Evolutionary conservation across 164 flowering plant genomes (phyloP).

Genomic region (Cinnamomum micranthum): DNA sequence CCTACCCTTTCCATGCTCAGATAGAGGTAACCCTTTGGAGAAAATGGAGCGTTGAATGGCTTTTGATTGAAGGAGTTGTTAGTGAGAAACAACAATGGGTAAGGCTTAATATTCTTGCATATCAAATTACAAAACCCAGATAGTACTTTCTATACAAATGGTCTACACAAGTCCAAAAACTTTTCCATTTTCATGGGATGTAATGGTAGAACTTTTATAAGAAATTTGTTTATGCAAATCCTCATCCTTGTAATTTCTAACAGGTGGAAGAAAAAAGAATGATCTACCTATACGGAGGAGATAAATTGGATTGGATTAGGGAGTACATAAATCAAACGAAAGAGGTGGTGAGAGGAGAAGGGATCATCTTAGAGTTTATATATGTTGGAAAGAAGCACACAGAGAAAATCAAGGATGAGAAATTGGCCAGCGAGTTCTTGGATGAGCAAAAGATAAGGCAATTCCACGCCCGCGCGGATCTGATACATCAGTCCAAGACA

Average conservation of each 20-base stretch:
- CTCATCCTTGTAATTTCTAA: background rate
- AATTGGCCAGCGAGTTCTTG: conserved; percentile 21
- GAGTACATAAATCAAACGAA: conserved; percentile 21
- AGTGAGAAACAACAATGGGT: conserved; percentile 28
- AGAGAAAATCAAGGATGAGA: conserved; percentile 12
- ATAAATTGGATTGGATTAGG: conserved; percentile 38
- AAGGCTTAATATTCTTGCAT: background rate
- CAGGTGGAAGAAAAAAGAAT: conserved; percentile 22
- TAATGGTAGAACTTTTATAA: too few relatives aligned
- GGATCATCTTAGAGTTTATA: conserved; percentile 28
- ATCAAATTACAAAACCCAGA: background rate
- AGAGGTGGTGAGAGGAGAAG: conserved; percentile 5
- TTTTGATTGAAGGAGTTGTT: conserved; percentile 27
- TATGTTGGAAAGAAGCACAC: conserved; percentile 38
- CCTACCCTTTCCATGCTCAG: conserved; percentile 29
- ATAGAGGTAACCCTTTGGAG: conserved; percentile 30
- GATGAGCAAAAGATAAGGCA: conserved; percentile 28
- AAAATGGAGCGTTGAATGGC: conserved; percentile 4
- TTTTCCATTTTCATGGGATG: too few relatives aligned
- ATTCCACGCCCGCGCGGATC: conserved; percentile 51
- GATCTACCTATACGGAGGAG: conserved; percentile 44
- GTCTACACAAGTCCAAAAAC: background rate
- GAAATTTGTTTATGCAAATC: background rate
- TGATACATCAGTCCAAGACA: conserved; percentile 49
- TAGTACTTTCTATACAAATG: background rate